Evolutionary conservation across 2,329 filamentous ascomycete genomes (phyloP).

Genomic region (Orbilia blumenaviensis): DNA sequence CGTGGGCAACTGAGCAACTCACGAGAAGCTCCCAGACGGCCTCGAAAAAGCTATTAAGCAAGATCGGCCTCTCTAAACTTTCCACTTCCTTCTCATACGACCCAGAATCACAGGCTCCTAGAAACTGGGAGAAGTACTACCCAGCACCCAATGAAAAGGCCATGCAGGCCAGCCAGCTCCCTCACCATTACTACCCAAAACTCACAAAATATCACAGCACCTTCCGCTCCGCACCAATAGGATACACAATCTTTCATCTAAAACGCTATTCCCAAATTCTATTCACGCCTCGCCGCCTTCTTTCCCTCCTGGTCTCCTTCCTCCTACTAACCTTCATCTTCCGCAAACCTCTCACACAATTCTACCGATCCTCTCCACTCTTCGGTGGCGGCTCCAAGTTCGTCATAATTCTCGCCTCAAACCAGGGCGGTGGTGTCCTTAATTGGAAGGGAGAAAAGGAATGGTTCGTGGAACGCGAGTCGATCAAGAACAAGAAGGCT

Average conservation of each 20-base stretch:
- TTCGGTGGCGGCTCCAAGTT: conserved; percentile 88
- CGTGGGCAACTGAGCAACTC: conserved; percentile 46
- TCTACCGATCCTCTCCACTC: conserved; percentile 44
- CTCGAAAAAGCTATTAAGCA: conserved; percentile 39
- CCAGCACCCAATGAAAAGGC: conserved; percentile 42
- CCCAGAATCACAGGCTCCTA: conserved; percentile 13
- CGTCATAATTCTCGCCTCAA: conserved; percentile 91
- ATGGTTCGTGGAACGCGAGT: conserved; percentile 98
- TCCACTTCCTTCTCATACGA: conserved; percentile 44
- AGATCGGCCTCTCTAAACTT: conserved; percentile 37
- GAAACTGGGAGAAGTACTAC: conserved; percentile 4
- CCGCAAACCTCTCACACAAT: conserved; percentile 10
- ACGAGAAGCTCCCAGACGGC: conserved; percentile 20
- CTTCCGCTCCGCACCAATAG: conserved; percentile 39
- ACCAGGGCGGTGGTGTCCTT: conserved; percentile 96
- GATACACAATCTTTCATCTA: conserved; percentile 41
- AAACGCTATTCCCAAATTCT: conserved; percentile 35
- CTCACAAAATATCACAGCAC: conserved; percentile 49
- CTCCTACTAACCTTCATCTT: conserved; percentile 39
- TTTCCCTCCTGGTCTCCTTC: conserved; percentile 36
- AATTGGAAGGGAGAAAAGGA: conserved; percentile 97
- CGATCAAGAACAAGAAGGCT: conserved; percentile 90
- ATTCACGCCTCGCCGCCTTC: conserved; percentile 32
- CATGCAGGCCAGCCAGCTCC: conserved; percentile 29
- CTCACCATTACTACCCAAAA: conserved; percentile 29